Evolutionary conservation across 2,329 filamentous ascomycete species (phyloP), one percentile per base, ranked within the genome.

Genomic region (Bipolaris cookei): DNA sequence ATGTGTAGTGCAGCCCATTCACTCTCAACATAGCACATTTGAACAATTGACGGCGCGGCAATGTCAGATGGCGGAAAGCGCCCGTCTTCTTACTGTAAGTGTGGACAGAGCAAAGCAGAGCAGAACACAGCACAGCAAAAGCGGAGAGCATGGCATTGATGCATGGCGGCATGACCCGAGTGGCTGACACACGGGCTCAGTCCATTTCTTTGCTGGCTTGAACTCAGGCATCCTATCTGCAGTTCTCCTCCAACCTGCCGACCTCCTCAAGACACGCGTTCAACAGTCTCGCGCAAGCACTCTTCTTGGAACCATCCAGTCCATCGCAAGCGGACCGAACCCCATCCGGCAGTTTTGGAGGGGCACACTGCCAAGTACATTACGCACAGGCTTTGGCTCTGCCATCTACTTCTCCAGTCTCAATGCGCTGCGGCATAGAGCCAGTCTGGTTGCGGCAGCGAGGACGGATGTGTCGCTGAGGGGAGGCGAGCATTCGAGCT

Each of bases 191-290:
- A 21, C 16, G 42, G 28, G 42, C 16, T 23, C 54, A 76, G 75
- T 91, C 76, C 95, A 98, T 80, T 96, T 98, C 77, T 79, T 89
- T 65, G 94, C 93, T 62, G 95, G 95, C 62, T 86, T 98, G 54
- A 86, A 87, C 70, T 97, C 93, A 6, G 95, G 95, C 69, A 84
- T 96, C 48, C 86, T 91, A 63, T 95, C 92, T 50, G 93, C 95
- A 53, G 88, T 96, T 58, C 87, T 98, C 53, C 86, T 99, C 14
- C 95, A 99, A 77, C 95, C 95, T 23, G 90, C 95, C 70, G 95
- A 99, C 78, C 88, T 99, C 3, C 87, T 99, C 74, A 99, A 99
- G 79, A 99, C 95, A 28, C 89, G 95, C 44, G 88, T 98, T 38
- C 95, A 99, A 75, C 95, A 98, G 77, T 91, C 91, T 32, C 87